phyloP scores from a whole-genome alignment of 768 basidiomycete genomes.

The Kwoniella bestiolae region DNA sequence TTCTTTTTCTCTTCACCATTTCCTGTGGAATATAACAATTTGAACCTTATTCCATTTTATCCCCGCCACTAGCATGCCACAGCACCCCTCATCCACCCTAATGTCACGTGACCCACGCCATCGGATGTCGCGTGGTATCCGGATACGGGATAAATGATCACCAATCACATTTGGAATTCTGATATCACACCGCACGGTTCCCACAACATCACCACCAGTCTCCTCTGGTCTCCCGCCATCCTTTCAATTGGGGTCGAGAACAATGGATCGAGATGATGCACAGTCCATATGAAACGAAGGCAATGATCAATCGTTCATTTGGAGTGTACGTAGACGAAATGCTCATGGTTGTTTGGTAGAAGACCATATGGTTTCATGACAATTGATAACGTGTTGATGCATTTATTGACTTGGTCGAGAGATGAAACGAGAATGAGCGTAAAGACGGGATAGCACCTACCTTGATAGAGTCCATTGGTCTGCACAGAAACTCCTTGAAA shows the following conservation, averaged over 20 bases:
- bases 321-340: background rate
- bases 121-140: slow-evolving; percentile 3
- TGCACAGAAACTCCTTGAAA: background rate
- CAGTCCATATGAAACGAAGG: no score
- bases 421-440: background rate
- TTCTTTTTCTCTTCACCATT: background rate
- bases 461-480: slow-evolving; percentile 15
- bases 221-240: background rate
- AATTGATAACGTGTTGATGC: background rate
- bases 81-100: no score
- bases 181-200: background rate
- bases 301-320: background rate
- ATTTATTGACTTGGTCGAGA: background rate
- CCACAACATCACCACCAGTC: slow-evolving; percentile 1
- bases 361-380: background rate
- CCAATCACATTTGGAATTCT: background rate
- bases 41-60: background rate
- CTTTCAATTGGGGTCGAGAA: background rate
- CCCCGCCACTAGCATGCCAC: background rate
- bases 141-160: no score
- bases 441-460: slow-evolving; percentile 13
- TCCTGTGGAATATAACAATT: background rate
- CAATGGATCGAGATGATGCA: background rate
- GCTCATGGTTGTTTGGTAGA: background rate
- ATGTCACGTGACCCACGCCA: slow-evolving; percentile 3